Evolutionary conservation across 352 stramenopile species (phyloP), one percentile per base, ranked within the genome.

Genomic region (Phytophthora fragariaefolia): DNA sequence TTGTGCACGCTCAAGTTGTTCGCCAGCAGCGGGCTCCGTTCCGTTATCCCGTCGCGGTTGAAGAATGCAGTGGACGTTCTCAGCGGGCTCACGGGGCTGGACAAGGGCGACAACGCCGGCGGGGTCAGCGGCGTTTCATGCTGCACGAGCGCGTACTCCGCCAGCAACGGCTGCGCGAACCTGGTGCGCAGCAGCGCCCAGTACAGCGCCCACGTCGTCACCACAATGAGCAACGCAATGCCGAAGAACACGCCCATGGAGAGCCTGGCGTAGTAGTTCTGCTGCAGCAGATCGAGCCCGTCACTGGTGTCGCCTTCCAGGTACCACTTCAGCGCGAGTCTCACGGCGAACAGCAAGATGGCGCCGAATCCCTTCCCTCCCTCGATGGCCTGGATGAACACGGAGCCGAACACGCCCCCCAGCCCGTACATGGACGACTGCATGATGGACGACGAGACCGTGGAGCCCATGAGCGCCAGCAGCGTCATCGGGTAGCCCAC

Each of bases 351-450:
- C 12, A 94, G 63, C 43, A 94, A 36, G 43, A 92, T 88, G 12
- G 86, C 86, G 23, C 86, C 80, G 38, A 90, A 92, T 22, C 82
- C 86, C 58, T 93, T 95, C 48, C 86, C 86, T 28, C 79, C 83
- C 50, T 95, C 86, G 38, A 95, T 84, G 4, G 86, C 84, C 53
- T 95, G 86, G 36, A 93, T 80, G 58, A 93, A 95, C 26, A 80
- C 59, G 49, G 84, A 77, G 7, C 86, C 86, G 50, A 95, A 93
- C 5, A 95, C 83, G n/a, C 84, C 86, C 3, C 79, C 86, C 28
- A 95, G 68, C 7, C 86, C 86, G 68, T 92, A 95, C 61, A 80
- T 77, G 20, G 81, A 83, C 20, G 86, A 87, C 58, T 92, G 76
- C 62, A 92, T 70, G n/a, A 95, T 68, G 1, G 86, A 91, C 18